Evolutionary conservation across 176 grass and related monocot species (phyloP).

Genomic region (Sorghum bicolor): Sorghum_bicolor_NCBIv3 NC_012873.2:64532501-64533000

Average conservation of each 20-base stretch:
- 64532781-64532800: not conserved
- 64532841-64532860: not conserved
- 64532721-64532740: not conserved
- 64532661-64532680: not conserved
- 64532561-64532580: conserved; percentile 32
- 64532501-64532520: not conserved
- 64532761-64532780: not conserved
- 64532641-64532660: not conserved
- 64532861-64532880: not conserved
- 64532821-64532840: not conserved
- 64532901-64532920: conserved; percentile 23
- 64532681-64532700: not conserved
- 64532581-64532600: conserved; percentile 25
- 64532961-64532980: not conserved
- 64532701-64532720: not conserved
- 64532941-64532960: conserved; percentile 1
- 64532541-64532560: conserved; percentile 11
- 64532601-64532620: conserved; percentile 30
- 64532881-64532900: not conserved
- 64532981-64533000: not conserved
- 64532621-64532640: not conserved
- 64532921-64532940: not conserved
- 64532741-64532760: not conserved
- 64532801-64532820: not conserved
- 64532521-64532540: conserved; percentile 7